Percentiles rank a stretch among this genome's conserved stretches.
These are phyloP conservation scores for Mycena galopus DNA, from an alignment of 768 basidiomycete species.

Conservation along the genomic window DNA sequence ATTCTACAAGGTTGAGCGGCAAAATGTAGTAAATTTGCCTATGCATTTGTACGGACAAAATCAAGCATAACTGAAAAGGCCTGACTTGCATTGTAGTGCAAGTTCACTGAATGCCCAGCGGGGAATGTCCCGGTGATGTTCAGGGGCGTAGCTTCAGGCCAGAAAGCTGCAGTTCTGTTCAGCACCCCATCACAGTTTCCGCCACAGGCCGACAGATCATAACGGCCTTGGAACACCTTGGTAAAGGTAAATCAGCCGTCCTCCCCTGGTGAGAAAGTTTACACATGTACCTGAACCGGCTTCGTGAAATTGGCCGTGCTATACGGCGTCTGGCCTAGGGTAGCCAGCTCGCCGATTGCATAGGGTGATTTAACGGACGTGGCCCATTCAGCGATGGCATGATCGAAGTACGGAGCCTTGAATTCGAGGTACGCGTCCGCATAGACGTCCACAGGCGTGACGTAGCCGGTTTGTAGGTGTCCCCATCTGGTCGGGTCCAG, in stretches of 20 bases:
- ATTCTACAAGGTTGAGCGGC: no score
- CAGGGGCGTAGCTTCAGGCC: constrained; percentile 17
- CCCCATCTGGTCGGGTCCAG: constrained; percentile 20
- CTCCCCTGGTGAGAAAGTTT: constrained; percentile 11
- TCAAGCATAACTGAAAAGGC: constrained; percentile 28
- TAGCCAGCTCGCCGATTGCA: constrained; percentile 22
- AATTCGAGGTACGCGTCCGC: constrained; percentile 26
- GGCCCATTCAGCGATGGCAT: constrained; percentile 19
- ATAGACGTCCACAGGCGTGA: constrained; percentile 15
- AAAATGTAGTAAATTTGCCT: no score
- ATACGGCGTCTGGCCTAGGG: constrained; percentile 18
- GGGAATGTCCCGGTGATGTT: constrained; percentile 17
- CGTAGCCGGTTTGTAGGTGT: constrained; percentile 10
- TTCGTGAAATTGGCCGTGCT: constrained; percentile 24
- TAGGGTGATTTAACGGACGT: constrained; percentile 21
- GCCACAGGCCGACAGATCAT: constrained; percentile 6
- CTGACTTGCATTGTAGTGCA: constrained; percentile 13
- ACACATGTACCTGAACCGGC: constrained; percentile 21
- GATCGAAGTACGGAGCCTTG: constrained; percentile 23
- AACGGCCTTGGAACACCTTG: no score
- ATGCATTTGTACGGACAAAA: constrained; percentile 5
- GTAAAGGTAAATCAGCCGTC: no score
- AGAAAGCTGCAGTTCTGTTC: constrained; percentile 13
- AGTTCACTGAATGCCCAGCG: constrained; percentile 24
- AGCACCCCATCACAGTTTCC: constrained; percentile 29